These are phyloP conservation scores for Magnolia sinica DNA, from an alignment of 164 flowering plant genomes.

Conservation along the genomic window DNA sequence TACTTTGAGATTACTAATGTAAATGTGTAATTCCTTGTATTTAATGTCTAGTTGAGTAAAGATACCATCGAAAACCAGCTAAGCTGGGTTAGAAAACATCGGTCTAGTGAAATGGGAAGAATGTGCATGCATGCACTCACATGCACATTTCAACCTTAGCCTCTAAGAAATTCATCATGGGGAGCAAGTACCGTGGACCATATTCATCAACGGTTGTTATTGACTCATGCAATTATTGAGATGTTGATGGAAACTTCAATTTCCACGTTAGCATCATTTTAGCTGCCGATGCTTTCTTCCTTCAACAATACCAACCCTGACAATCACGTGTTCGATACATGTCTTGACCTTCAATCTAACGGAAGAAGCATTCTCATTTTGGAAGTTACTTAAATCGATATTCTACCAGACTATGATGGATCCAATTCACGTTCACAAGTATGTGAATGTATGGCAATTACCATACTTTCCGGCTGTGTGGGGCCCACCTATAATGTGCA, in stretches of 20 bases:
- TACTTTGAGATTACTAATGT: no score
- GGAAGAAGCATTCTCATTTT: background rate
- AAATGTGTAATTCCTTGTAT: no score
- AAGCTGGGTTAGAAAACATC: background rate
- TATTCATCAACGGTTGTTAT: background rate
- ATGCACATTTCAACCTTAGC: background rate
- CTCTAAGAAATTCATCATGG: no score
- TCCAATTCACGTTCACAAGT: no score
- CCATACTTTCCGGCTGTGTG: no score
- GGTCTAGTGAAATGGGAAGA: background rate
- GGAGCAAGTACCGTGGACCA: no score
- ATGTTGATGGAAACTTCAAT: background rate
- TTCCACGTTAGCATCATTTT: background rate
- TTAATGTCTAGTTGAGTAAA: no score
- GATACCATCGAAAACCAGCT: no score
- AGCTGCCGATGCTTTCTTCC: background rate
- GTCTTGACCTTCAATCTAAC: background rate
- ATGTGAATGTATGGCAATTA: no score
- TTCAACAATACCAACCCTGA: background rate
- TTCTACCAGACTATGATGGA: no score
- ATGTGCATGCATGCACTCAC: background rate
- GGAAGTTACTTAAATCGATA: no score
- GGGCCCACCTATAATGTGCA: no score
- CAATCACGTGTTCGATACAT: background rate
- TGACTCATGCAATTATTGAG: background rate